Percentiles rank a stretch among this genome's conserved stretches.
Conservation (phyloP, 345 rosid genomes). For the Lepidium didymum region DNA sequence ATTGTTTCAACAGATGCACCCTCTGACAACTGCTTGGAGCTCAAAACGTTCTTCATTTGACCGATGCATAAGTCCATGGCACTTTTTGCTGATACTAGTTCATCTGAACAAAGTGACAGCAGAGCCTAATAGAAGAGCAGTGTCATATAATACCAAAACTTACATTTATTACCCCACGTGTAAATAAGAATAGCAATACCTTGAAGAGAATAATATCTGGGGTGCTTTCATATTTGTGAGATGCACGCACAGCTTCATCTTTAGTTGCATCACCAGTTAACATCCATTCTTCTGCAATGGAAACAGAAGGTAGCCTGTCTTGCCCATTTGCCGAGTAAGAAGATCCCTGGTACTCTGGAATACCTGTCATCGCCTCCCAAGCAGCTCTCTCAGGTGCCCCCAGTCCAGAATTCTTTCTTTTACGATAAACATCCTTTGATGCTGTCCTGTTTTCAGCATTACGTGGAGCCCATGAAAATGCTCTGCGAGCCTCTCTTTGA, state of each 20-base stretch:
- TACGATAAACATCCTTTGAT: conserved; percentile 74
- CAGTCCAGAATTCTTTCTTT: conserved; percentile 82
- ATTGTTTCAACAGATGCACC: conserved; percentile 84
- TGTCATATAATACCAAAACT: background rate
- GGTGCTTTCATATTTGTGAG: conserved; percentile 89
- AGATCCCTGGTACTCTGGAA: conserved; percentile 66
- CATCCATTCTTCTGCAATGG: conserved; percentile 96
- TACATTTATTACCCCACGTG: background rate
- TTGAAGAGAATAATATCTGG: conserved; percentile 89
- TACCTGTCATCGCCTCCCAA: conserved; percentile 98
- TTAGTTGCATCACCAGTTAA: conserved; percentile 66
- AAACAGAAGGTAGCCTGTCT: conserved; percentile 81
- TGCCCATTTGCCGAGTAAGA: conserved; percentile 65
- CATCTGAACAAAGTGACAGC: conserved; percentile 87
- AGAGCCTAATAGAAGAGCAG: conserved; percentile 57
- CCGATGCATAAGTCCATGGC: conserved; percentile 73
- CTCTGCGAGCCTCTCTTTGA: conserved; percentile 93
- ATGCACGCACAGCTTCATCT: conserved; percentile 75
- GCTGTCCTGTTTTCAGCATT: conserved; percentile 67
- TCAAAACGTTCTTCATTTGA: conserved; percentile 78
- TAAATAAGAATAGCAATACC: conserved; percentile 40
- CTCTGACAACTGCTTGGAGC: conserved; percentile 78
- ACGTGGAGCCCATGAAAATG: conserved; percentile 95
- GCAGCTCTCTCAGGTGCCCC: conserved; percentile 76
- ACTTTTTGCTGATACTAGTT: conserved; percentile 74